phyloP scores from a whole-genome alignment of 192 early-diverging fungal species.

The Backusella macrospora region DNA sequence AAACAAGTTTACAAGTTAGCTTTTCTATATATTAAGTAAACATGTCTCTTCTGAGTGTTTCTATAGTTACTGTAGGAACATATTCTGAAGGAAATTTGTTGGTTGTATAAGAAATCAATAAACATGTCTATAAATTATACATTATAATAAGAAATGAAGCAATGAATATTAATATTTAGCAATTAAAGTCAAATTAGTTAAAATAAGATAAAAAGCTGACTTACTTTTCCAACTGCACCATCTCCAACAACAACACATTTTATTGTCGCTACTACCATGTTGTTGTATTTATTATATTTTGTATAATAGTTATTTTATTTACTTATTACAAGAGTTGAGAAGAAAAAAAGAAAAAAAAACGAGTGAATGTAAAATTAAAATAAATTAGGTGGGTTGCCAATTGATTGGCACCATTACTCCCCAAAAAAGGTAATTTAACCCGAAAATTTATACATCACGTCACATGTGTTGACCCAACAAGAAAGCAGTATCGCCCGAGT shows the following conservation, averaged over 20 bases:
- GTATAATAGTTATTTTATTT: neutral
- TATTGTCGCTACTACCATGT: constrained; percentile 66
- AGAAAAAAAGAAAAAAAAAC: too few relatives aligned
- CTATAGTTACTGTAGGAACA: constrained; percentile 81
- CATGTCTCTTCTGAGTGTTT: neutral
- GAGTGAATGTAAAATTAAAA: too few relatives aligned
- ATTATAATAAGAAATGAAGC: too few relatives aligned
- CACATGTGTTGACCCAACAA: too few relatives aligned
- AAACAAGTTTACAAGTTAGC: neutral
- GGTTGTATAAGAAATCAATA: constrained; percentile 93
- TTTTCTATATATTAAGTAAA: neutral
- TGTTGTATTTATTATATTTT: neutral
- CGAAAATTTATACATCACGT: too few relatives aligned
- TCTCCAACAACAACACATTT: constrained; percentile 81
- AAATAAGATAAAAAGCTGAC: neutral
- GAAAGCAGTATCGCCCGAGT: too few relatives aligned
- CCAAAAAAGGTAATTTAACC: too few relatives aligned
- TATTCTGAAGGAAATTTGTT: constrained; percentile 96
- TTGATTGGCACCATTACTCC: too few relatives aligned
- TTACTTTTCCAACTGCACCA: constrained; percentile 75
- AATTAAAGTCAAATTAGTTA: neutral
- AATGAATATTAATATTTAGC: neutral
- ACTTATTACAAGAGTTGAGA: neutral
- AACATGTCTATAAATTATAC: constrained; percentile 68
- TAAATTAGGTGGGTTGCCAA: too few relatives aligned